These are phyloP conservation scores for Pseudogymnoascus sp. DNA, from an alignment of 2,329 filamentous ascomycete species.

Conservation along the genomic window DNA sequence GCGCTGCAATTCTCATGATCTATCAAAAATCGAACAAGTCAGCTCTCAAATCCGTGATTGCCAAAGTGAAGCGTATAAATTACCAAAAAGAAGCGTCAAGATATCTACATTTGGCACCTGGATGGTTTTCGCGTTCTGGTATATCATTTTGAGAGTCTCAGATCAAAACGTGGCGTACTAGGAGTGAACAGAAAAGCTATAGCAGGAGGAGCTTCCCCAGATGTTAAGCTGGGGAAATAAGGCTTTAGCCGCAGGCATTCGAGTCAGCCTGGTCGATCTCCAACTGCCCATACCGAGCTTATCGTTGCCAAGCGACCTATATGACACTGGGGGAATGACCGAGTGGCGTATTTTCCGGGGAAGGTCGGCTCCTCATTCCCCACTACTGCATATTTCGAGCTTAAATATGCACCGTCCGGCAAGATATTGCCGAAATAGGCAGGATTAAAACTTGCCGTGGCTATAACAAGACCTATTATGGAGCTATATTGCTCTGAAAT, in stretches of 20 bases:
- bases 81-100: conserved; percentile 15
- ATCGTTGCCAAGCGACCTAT: neutral
- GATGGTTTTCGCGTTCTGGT: conserved; percentile 11
- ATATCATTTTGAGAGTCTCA: conserved; percentile 11
- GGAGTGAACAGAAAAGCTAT: neutral
- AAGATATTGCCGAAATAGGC: neutral
- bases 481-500: neutral
- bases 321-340: neutral
- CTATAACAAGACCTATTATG: neutral
- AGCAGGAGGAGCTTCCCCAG: neutral
- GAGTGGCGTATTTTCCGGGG: neutral
- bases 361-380: neutral
- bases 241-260: neutral
- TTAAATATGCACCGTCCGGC: neutral
- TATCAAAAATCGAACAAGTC: conserved; percentile 16
- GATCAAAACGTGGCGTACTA: neutral
- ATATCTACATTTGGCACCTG: conserved; percentile 15
- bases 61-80: neutral
- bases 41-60: neutral
- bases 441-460: neutral
- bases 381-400: neutral
- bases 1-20: conserved; percentile 31
- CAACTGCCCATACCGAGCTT: neutral
- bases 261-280: neutral
- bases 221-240: neutral